Conservation (phyloP, 169 alveolate genomes). For the Eimeria praecox region DNA sequence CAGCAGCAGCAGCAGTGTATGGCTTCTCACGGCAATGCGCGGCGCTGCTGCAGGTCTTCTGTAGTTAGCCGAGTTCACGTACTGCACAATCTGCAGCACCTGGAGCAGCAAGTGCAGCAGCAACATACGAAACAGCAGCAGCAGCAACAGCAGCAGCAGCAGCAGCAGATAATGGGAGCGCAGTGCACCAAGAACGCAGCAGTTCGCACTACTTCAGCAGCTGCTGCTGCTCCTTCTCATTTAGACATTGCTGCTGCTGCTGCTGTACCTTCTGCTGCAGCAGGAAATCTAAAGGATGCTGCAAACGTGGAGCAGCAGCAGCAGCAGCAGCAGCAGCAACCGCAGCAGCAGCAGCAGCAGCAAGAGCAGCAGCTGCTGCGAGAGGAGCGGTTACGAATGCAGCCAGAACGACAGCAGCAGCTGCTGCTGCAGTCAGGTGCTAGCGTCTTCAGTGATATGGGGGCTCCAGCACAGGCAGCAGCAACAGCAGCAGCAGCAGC, state of each 20-base stretch:
- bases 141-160: constrained; percentile 10
- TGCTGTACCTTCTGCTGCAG: neutral
- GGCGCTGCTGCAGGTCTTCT: constrained; percentile 48
- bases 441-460: constrained; percentile 7
- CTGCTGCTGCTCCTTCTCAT: constrained; percentile 4
- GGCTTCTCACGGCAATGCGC: constrained; percentile 50
- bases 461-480: neutral
- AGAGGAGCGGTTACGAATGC: constrained; percentile 4
- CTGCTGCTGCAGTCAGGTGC: constrained; percentile 58
- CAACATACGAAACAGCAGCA: neutral
- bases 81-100: constrained; percentile 13
- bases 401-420: constrained; percentile 49
- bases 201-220: constrained; percentile 11
- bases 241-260: neutral
- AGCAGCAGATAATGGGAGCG: constrained; percentile 41
- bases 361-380: constrained; percentile 45
- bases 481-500: neutral
- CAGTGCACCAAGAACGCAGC: constrained; percentile 57
- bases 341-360: neutral
- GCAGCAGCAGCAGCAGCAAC: constrained; percentile 8
- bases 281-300: neutral
- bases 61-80: neutral
- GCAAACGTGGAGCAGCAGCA: neutral
- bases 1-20: constrained; percentile 38
- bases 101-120: constrained; percentile 12